Percentiles rank a stretch among this genome's conserved stretches.
Evolutionary conservation across 2,329 filamentous ascomycete species (phyloP).

Genomic region (Thielaviopsis punctulata): DNA sequence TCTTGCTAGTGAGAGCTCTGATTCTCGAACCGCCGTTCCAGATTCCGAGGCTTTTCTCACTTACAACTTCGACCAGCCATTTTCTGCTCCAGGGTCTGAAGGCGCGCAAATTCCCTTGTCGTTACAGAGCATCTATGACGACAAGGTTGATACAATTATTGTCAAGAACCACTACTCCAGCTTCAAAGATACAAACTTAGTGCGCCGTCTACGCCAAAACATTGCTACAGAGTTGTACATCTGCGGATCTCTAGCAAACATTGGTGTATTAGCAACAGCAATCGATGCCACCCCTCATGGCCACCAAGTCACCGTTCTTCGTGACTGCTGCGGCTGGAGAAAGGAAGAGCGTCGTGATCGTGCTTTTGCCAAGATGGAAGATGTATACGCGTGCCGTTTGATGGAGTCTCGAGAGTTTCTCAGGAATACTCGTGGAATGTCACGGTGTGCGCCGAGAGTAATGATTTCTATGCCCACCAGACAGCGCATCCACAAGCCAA

Average conservation of each 20-base stretch:
- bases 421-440: constrained; percentile 12
- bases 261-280: constrained; percentile 81
- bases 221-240: constrained; percentile 82
- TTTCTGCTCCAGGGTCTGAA: constrained; percentile 26
- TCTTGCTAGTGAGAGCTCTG: constrained; percentile 1
- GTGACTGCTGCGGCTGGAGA: constrained; percentile 77
- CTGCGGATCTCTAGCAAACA: constrained; percentile 71
- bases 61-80: constrained; percentile 20
- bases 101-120: constrained; percentile 29
- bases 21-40: constrained; percentile 18
- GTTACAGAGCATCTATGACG: constrained; percentile 28
- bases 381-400: constrained; percentile 57
- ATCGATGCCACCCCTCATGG: constrained; percentile 80
- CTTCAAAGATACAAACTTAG: constrained; percentile 55
- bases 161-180: constrained; percentile 78
- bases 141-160: constrained; percentile 31
- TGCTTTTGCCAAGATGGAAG: constrained; percentile 53
- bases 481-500: background rate
- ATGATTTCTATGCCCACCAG: background rate
- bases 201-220: constrained; percentile 63
- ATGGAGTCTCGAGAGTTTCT: constrained; percentile 44
- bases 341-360: constrained; percentile 49
- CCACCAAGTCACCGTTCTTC: constrained; percentile 67
- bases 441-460: background rate
- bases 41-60: constrained; percentile 32